Conservation (phyloP, 176 grass and related monocot species). For the Phoenix roebelenii region DNA sequence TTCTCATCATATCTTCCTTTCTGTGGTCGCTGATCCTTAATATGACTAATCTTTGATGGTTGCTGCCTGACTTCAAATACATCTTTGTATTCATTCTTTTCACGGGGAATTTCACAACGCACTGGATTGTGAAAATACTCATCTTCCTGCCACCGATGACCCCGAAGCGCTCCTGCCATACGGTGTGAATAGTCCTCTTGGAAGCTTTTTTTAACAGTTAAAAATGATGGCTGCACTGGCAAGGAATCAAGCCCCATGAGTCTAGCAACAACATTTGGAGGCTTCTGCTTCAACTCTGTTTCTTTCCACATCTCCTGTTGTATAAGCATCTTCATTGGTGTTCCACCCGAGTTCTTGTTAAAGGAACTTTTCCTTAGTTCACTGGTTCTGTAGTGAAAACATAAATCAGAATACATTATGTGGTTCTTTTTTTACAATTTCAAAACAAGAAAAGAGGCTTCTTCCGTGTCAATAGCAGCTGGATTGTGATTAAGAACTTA, state of each 20-base stretch:
- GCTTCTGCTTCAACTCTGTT: conserved; percentile 38
- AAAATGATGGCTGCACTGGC: conserved; percentile 29
- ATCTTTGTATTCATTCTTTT: conserved; percentile 12
- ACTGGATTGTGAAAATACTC: conserved; percentile 25
- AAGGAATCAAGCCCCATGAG: conserved; percentile 76
- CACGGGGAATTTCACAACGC: neutral
- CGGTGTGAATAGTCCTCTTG: conserved; percentile 18
- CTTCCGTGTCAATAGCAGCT: conserved; percentile 16
- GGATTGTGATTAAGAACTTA: neutral
- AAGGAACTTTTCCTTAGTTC: conserved; percentile 32
- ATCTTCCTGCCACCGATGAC: conserved; percentile 39
- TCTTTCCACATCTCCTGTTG: conserved; percentile 89
- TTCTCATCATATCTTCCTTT: conserved; percentile 29
- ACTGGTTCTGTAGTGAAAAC: conserved; percentile 23
- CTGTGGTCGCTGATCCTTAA: conserved; percentile 10
- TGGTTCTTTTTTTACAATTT: too few relatives aligned
- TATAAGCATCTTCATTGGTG: conserved; percentile 74
- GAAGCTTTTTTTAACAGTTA: conserved; percentile 2
- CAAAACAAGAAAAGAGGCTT: neutral
- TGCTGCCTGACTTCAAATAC: conserved; percentile 16
- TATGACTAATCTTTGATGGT: conserved; percentile 23
- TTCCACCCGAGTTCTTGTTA: conserved; percentile 43
- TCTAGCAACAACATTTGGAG: conserved; percentile 68
- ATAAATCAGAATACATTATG: neutral
- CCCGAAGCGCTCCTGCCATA: conserved; percentile 17